Base-by-base conservation (phyloP, 805 yeast species). In the Ogataea minuta region DNA sequence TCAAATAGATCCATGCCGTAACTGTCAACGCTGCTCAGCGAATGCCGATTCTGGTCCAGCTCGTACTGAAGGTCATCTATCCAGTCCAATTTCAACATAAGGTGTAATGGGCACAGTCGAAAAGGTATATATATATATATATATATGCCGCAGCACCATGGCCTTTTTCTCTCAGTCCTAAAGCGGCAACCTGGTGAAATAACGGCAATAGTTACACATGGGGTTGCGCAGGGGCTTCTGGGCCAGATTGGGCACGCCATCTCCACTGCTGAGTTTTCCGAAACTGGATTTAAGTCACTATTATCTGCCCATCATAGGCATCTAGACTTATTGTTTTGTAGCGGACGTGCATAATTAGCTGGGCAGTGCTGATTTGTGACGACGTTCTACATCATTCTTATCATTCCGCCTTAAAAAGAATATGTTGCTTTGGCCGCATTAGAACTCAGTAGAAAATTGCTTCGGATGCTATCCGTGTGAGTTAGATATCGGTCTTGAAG, bases 101-200 rank as follows among this genome's bases (percentile, higher is more conserved):
- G 10, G 17, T 14, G 8, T 12, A 14, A 14, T 12, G 6, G n/a
- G 5, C 21, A 25, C 10, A 17, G 20, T 11, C 6, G 16, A 13
- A 13, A 9, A 4, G n/a, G 19, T 13, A 11, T 12, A 31, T 31
- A 30, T 31, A 31, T 31, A 31, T 6, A 21, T 25, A 25, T 9
- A n/a, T 27, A 27, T 27, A 15, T 12, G 16, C 16, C 16, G 16
- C 30, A 19, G 21, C 8, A 19, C 21, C 70, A 79, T 9, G 56
- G 67, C 30, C 78, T 76, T 54, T 53, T 77, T 52, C 21, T 19
- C 21, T 19, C 21, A 19, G 5, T 8, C 21, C 21, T 8, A 8
- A 19, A 19, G 8, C 21, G 21, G 21, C 21, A 19, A 19, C 21
- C 21, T 19, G 34, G 26, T 15, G 21, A 31, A 31, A 14, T 31